Base-by-base conservation (phyloP, 345 rosid species). In the Jatropha curcas region DNA sequence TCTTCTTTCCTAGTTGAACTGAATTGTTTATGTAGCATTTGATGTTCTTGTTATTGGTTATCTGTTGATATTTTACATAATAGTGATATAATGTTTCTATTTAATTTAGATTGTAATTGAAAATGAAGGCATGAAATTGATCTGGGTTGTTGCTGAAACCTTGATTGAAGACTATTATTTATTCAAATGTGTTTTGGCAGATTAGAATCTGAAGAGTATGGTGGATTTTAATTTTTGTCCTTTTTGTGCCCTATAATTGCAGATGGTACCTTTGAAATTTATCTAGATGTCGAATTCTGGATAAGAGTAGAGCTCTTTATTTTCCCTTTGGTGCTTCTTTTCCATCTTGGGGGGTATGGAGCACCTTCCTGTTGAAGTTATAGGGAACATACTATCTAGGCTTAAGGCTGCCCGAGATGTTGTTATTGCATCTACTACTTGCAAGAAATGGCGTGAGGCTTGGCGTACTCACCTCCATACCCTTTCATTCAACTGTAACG, bases 371-470 rank as follows among this genome's bases (percentile, higher is more conserved):
- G 89, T 88, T 24, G 98, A 95, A 82, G 98, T 95, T 27, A 81
- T 92, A 72, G 98, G 99, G 51, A 90, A 90, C 76, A 89, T 95
- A 70, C 76, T 92, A 37, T 92, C 95, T 25, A 86, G 80, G 37
- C 91, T 94, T 31, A 82, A 81, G 33, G 91, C 91, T 53, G 98
- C 97, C 5, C 81, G 96, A 2, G 97, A 90, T 74, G 90, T 85
- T 63, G 89, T 94, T 55, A 78, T 94, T 67, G 98, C 98, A 58
- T 92, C 98, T 37, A 77, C 87, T 34, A 86, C 92, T 13, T 95
- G 97, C 83, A 60, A 77, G 60, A 95, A 92, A 57, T 92, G 94
- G 99, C 89, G 84, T 24, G 86, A 92, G 81, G 97, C 98, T 68
- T 89, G 75, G 61, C 82, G 74, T 4, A 84, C 65, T 19, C 96